Conservation (phyloP, 2,329 filamentous ascomycete genomes). For the Furcasterigmium furcatum region DNA sequence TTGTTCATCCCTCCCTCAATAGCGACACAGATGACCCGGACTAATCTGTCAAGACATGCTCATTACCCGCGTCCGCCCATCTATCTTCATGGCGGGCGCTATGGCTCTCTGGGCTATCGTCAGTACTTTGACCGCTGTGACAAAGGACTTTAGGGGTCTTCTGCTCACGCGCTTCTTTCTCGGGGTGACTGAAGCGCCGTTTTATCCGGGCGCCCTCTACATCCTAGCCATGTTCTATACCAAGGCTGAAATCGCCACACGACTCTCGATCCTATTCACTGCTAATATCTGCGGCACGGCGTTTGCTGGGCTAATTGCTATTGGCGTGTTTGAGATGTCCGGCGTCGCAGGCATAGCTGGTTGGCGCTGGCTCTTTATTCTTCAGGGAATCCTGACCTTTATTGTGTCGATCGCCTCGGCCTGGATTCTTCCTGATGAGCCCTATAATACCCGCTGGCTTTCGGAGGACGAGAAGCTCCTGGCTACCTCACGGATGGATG, state of each 20-base stretch:
- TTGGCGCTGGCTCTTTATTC: conserved; percentile 45
- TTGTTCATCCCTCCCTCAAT: conserved; percentile 14
- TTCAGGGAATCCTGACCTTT: conserved; percentile 30
- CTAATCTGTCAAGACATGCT: conserved; percentile 5
- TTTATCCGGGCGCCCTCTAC: conserved; percentile 14
- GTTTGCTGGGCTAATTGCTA: conserved; percentile 15
- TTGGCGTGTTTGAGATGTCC: conserved; percentile 30
- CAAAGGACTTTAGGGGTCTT: conserved; percentile 24
- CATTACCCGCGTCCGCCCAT: conserved; percentile 6
- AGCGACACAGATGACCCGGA: too few species aligned
- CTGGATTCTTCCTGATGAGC: conserved; percentile 30
- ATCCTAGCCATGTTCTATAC: conserved; percentile 31
- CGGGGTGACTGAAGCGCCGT: conserved; percentile 34
- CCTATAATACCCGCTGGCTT: conserved; percentile 29
- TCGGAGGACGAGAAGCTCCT: conserved; percentile 30
- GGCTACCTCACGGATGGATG: conserved; percentile 32
- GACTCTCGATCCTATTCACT: conserved; percentile 30
- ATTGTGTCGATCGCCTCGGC: conserved; percentile 22
- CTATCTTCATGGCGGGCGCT: conserved; percentile 5
- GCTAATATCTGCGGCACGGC: conserved; percentile 19
- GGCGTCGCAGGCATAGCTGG: conserved; percentile 36
- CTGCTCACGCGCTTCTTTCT: conserved; percentile 30
- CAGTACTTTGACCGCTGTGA: conserved; percentile 21
- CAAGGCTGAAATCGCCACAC: conserved; percentile 30
- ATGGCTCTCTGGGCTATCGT: conserved; percentile 10